phyloP scores from a whole-genome alignment of 257 asterid genomes.

The Rubia yunnanensis region DNA sequence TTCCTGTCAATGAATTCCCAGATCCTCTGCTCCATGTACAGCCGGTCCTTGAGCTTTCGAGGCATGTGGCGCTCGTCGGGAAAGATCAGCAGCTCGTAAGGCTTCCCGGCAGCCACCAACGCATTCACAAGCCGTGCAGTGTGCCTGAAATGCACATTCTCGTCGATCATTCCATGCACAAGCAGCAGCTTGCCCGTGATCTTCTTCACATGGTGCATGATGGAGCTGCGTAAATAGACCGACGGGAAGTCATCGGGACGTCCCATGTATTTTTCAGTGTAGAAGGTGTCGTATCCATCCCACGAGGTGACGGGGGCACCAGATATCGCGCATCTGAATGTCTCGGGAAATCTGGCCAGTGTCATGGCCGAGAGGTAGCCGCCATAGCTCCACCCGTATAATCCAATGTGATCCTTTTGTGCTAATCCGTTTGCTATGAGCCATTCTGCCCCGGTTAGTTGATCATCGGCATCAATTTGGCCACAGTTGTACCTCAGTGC shows the following conservation, averaged over 20 bases:
- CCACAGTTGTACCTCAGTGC: slow-evolving; percentile 78
- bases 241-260: slow-evolving; percentile 49
- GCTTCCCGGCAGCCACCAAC: slow-evolving; percentile 57
- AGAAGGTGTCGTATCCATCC: slow-evolving; percentile 90
- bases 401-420: slow-evolving; percentile 53
- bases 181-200: slow-evolving; percentile 66
- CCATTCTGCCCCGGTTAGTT: slow-evolving; percentile 74
- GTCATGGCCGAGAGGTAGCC: slow-evolving; percentile 88
- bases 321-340: slow-evolving; percentile 63
- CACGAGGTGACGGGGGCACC: slow-evolving; percentile 98
- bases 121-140: slow-evolving; percentile 83
- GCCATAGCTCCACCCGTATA: slow-evolving; percentile 94
- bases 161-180: slow-evolving; percentile 95
- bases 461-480: slow-evolving; percentile 69
- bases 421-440: slow-evolving; percentile 65
- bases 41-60: slow-evolving; percentile 46
- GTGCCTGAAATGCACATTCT: slow-evolving; percentile 94
- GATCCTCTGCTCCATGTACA: slow-evolving; percentile 89
- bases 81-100: slow-evolving; percentile 64
- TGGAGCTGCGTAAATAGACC: slow-evolving; percentile 45
- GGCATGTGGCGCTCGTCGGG: slow-evolving; percentile 99
- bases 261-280: slow-evolving; percentile 92
- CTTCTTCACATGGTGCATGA: slow-evolving; percentile 52
- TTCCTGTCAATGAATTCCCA: slow-evolving; percentile 73
- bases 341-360: slow-evolving; percentile 56